A percentile compares a stretch with the other conserved stretches of the same genome.
These are phyloP conservation scores for Coemansia guatemalensis DNA, from an alignment of 192 early-diverging fungal genomes.

Conservation along the genomic window DNA sequence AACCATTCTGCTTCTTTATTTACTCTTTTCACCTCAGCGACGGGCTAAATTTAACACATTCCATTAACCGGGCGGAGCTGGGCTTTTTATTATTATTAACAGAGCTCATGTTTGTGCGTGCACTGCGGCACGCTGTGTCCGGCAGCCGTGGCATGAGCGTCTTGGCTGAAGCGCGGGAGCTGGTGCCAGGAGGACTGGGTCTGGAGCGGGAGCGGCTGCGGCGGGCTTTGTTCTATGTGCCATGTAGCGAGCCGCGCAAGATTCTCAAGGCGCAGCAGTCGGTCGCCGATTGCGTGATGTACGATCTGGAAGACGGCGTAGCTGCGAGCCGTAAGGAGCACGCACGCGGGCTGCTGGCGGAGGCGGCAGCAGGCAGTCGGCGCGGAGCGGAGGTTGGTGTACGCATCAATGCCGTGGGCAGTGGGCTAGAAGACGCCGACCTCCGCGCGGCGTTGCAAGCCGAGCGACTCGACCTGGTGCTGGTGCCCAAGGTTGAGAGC, in stretches of 20 bases:
- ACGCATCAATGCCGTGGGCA: conserved; percentile 85
- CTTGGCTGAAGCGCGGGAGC: conserved; percentile 6
- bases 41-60: no score
- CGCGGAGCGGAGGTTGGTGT: conserved; percentile 71
- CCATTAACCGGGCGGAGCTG: no score
- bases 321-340: conserved; percentile 76
- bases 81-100: no score
- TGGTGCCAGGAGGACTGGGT: conserved; percentile 29
- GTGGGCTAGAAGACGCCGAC: conserved; percentile 75
- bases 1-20: no score
- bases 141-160: neutral
- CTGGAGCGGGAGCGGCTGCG: conserved; percentile 26
- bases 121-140: neutral
- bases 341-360: conserved; percentile 69
- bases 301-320: conserved; percentile 94
- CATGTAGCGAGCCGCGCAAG: conserved; percentile 88
- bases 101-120: neutral
- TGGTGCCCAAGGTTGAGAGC: conserved; percentile 88
- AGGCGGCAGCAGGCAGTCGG: conserved; percentile 59
- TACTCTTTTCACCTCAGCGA: no score
- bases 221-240: conserved; percentile 58
- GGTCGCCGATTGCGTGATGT: conserved; percentile 79
- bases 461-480: conserved; percentile 63
- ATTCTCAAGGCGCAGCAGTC: conserved; percentile 71
- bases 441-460: conserved; percentile 73